Percentiles rank a stretch among this genome's conserved stretches.
Conservation (phyloP, 73 alveolate species). For the Paramecium sonneborni region DNA sequence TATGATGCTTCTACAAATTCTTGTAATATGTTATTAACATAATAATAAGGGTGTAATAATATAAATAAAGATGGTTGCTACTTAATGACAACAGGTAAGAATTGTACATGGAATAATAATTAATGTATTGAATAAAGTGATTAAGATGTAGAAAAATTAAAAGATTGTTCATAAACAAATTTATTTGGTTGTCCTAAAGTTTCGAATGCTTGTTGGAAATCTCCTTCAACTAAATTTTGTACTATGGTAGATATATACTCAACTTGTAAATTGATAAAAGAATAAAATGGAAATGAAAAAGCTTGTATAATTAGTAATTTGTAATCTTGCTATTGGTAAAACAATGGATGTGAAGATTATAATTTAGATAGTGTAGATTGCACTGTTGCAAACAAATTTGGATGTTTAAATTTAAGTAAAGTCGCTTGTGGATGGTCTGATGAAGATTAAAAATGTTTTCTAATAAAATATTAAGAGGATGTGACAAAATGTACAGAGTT, state of each 20-base stretch:
- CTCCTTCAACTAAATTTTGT: not conserved
- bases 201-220: not conserved
- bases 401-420: not conserved
- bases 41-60: not conserved
- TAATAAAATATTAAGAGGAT: not conserved
- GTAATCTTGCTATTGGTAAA: not conserved
- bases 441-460: not conserved
- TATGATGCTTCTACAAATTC: not conserved
- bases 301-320: not conserved
- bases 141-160: not conserved
- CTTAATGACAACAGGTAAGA: not conserved
- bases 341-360: not conserved
- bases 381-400: not conserved
- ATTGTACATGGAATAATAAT: not conserved
- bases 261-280: not conserved
- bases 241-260: not conserved
- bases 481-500: not conserved
- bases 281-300: not conserved
- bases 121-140: not conserved
- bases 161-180: not conserved
- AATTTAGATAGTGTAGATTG: not conserved
- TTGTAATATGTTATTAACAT: not conserved
- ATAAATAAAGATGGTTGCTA: not conserved
- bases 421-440: constrained; percentile 26
- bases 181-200: not conserved